These are phyloP conservation scores for Cinnamomum chago DNA, from an alignment of 164 flowering plant genomes.

Conservation along the genomic window DNA sequence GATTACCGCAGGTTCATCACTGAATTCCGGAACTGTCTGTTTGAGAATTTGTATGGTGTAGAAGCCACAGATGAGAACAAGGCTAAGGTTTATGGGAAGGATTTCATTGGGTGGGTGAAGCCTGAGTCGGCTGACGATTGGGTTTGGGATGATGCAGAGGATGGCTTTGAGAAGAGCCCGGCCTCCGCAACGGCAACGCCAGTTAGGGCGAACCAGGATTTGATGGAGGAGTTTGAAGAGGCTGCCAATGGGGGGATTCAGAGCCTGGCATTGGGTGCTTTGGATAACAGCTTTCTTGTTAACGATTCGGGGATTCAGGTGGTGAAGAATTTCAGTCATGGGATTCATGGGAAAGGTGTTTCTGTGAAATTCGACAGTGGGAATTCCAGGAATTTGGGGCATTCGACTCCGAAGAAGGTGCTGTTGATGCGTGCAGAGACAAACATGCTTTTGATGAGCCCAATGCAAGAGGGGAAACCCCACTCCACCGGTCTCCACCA, in stretches of 20 bases:
- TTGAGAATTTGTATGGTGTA: constrained; percentile 72
- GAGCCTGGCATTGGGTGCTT: constrained; percentile 93
- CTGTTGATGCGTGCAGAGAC: constrained; percentile 89
- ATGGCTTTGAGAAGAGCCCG: constrained; percentile 37
- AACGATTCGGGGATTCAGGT: constrained; percentile 86
- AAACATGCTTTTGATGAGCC: constrained; percentile 90
- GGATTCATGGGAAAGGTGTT: constrained; percentile 90
- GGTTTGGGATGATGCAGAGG: constrained; percentile 90
- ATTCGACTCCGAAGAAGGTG: constrained; percentile 67
- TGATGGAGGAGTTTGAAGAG: constrained; percentile 88
- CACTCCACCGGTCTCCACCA: constrained; percentile 70
- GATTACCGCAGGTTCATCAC: constrained; percentile 52
- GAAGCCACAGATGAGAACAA: constrained; percentile 69
- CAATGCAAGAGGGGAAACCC: constrained; percentile 50
- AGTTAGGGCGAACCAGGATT: constrained; percentile 38
- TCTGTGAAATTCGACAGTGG: constrained; percentile 54
- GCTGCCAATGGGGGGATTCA: constrained; percentile 73
- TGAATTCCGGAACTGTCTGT: constrained; percentile 70
- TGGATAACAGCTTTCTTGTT: constrained; percentile 94
- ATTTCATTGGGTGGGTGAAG: constrained; percentile 85
- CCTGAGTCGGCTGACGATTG: constrained; percentile 91
- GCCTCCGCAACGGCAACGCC: constrained; percentile 32
- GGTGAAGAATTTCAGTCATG: constrained; percentile 84
- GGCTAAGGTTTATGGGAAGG: constrained; percentile 83
- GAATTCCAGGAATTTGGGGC: constrained; percentile 10